These are phyloP conservation scores for Cercospora citrullina DNA, from an alignment of 2,329 filamentous ascomycete genomes.

Conservation along the genomic window DNA sequence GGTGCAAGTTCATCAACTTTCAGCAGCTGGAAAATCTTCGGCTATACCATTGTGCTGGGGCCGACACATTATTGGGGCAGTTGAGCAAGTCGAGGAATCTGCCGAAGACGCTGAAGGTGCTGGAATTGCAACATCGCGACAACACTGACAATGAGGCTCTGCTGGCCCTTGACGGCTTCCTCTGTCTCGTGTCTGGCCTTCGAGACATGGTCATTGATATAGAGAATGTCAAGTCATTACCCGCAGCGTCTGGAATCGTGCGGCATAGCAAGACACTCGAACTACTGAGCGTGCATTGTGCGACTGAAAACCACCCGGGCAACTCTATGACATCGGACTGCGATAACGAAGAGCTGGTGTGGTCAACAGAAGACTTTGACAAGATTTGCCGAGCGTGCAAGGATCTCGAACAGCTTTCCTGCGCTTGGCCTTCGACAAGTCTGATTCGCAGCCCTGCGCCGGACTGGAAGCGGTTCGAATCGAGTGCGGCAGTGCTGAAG, in stretches of 20 bases:
- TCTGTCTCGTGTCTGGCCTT: slow-evolving; percentile 50
- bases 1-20: slow-evolving; percentile 51
- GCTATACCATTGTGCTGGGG: slow-evolving; percentile 48
- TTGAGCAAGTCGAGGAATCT: slow-evolving; percentile 48
- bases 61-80: slow-evolving; percentile 50
- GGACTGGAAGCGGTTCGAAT: slow-evolving; percentile 48
- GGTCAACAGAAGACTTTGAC: slow-evolving; percentile 46
- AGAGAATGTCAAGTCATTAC: slow-evolving; percentile 44
- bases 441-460: slow-evolving; percentile 45
- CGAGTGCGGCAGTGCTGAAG: slow-evolving; percentile 32
- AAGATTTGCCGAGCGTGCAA: slow-evolving; percentile 49
- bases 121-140: slow-evolving; percentile 52
- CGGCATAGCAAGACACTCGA: slow-evolving; percentile 50
- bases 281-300: slow-evolving; percentile 48
- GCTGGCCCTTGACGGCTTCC: slow-evolving; percentile 49
- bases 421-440: slow-evolving; percentile 50
- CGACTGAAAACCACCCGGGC: slow-evolving; percentile 19
- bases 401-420: slow-evolving; percentile 47
- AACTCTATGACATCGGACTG: slow-evolving; percentile 17
- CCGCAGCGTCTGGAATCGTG: slow-evolving; percentile 45
- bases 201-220: slow-evolving; percentile 48
- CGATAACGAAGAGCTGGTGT: slow-evolving; percentile 49
- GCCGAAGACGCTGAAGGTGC: slow-evolving; percentile 46
- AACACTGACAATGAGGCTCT: slow-evolving; percentile 51
- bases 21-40: slow-evolving; percentile 45